Base-by-base conservation (phyloP, 1,284 basidiomycete genomes). In the Ustilago sp. region DNA sequence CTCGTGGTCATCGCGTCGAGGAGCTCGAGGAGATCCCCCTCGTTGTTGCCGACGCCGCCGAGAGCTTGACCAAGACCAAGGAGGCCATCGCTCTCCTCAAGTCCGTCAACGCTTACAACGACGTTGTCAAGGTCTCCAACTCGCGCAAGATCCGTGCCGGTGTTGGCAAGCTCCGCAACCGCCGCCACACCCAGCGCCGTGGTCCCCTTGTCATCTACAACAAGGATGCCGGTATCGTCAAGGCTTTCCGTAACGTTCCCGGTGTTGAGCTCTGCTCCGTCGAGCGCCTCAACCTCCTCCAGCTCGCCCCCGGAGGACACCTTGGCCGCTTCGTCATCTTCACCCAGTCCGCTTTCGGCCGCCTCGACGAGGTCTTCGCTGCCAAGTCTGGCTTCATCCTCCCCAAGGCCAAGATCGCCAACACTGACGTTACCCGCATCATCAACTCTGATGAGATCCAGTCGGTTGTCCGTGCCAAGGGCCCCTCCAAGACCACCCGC, bases 301-400 rank as follows among this genome's bases (percentile, higher is more conserved):
- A 98, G 89, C 94, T 99, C 87, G 97, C 97, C 41, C 97, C 97
- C 64, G 97, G 97, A 91, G 97, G 97, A 83, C 97, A 99, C 88
- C 91, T 99, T 77, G 97, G 97, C 77, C 94, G 97, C 80, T 99
- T 99, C 89, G 90, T 98, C 87, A 97, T 99, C 90, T 99, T 96
- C 96, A 99, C 97, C 73, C 93, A 98, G 89, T 90, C 90, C 86
- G 97, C 97, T 55, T 98, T 99, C 88, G 90, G 89, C 74, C 90
- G 93, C 79, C 93, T 99, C 67, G 97, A 99, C 88, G 92, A 93
- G 83, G 91, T 99, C 83, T 99, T 94, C 88, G 81, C 80, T 56
- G 90, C 91, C 90, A 99, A 99, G 92, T 94, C 94, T 88, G 93
- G 95, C 76, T 86, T 82, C 82, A 39, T 68, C 50, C 28, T 68